These are phyloP conservation scores for Phytophthora pisi DNA, from an alignment of 352 stramenopile genomes.

Conservation along the genomic window DNA sequence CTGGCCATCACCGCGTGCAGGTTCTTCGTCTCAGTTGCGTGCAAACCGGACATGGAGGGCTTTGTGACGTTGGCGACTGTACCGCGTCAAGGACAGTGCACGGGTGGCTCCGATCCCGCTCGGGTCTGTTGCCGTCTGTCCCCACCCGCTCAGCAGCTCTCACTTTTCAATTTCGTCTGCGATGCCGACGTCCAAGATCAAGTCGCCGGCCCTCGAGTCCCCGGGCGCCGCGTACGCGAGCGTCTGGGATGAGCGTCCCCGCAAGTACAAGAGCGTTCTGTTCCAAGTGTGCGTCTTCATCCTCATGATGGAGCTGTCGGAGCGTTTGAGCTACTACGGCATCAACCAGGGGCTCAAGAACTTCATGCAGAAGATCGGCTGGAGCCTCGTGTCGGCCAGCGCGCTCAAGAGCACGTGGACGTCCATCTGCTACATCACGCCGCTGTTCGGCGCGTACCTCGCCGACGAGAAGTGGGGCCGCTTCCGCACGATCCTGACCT, in stretches of 20 bases:
- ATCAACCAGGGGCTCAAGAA: conserved; percentile 90
- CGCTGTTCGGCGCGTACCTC: conserved; percentile 27
- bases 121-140: not conserved
- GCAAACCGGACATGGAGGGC: conserved; percentile 26
- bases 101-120: conserved; percentile 4
- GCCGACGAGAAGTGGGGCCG: conserved; percentile 64
- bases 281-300: conserved; percentile 57
- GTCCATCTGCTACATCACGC: conserved; percentile 33
- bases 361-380: conserved; percentile 77
- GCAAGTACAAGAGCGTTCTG: conserved; percentile 69
- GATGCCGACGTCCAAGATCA: conserved; percentile 35
- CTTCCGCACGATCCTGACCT: conserved; percentile 64
- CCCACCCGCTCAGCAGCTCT: not conserved
- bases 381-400: conserved; percentile 57
- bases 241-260: conserved; percentile 53
- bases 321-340: conserved; percentile 71
- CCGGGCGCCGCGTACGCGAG: conserved; percentile 17
- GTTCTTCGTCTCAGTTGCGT: conserved; percentile 22
- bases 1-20: not conserved
- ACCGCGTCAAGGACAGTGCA: conserved; percentile 23
- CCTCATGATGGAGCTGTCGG: conserved; percentile 32
- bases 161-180: not conserved
- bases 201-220: conserved; percentile 38
- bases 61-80: conserved; percentile 14
- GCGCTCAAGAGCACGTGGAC: conserved; percentile 56